phyloP scores from a whole-genome alignment of 2,329 filamentous ascomycete species.

The Botrytis pseudocinerea region DNA sequence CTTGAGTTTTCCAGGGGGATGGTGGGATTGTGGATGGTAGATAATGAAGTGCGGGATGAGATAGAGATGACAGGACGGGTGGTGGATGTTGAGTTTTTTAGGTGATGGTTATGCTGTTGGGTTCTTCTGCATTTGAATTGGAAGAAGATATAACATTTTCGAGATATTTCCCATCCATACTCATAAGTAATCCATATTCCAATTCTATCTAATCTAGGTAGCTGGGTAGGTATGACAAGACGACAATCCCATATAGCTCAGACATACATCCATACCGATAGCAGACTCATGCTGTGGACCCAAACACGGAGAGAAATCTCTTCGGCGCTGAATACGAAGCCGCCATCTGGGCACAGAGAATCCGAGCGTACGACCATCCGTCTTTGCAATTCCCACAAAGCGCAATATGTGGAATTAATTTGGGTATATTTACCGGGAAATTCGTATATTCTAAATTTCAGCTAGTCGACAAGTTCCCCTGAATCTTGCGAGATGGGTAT shows the following conservation, averaged over 20 bases:
- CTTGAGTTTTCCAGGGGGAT: neutral
- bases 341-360: neutral
- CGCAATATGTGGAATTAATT: neutral
- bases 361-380: conserved; percentile 7
- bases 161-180: too few relatives aligned
- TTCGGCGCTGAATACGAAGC: neutral
- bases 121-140: too few relatives aligned
- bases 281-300: neutral
- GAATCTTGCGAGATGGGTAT: neutral
- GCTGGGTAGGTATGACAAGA: neutral
- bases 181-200: too few relatives aligned
- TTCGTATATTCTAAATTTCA: neutral
- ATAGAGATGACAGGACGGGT: neutral
- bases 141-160: too few relatives aligned
- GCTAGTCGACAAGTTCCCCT: neutral
- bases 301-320: neutral
- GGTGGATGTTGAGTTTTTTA: neutral
- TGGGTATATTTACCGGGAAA: neutral
- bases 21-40: neutral
- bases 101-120: neutral
- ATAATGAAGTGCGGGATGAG: neutral
- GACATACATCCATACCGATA: neutral
- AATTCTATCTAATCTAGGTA: neutral
- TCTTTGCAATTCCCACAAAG: neutral
- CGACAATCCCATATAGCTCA: neutral